A percentile compares a stretch with the other conserved stretches of the same genome.
These are phyloP conservation scores for Stephanodiscus triporus DNA, from an alignment of 108 stramenopile genomes.

Conservation along the genomic window DNA sequence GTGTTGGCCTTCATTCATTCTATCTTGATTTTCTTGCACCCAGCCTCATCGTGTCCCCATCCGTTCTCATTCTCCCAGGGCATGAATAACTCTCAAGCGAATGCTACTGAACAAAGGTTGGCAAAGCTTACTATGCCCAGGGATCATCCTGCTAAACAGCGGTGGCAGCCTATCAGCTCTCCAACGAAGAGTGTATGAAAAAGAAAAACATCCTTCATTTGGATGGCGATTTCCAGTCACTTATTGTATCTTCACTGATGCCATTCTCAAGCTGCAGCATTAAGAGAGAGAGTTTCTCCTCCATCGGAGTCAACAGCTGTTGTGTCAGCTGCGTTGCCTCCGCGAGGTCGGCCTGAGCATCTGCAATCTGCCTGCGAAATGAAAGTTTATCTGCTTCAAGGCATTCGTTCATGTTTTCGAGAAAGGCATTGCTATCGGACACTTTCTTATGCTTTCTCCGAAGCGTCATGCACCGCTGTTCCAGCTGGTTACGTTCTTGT, in stretches of 20 bases:
- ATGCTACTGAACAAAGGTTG: not conserved
- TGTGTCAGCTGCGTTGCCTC: slow-evolving; percentile 54
- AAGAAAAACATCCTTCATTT: not conserved
- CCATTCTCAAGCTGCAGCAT: slow-evolving; percentile 68
- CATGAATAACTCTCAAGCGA: no score
- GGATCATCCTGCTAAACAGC: not conserved
- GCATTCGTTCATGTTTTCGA: slow-evolving; percentile 81
- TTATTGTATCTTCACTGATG: not conserved
- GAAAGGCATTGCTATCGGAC: slow-evolving; percentile 59
- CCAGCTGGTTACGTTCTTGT: slow-evolving; percentile 78
- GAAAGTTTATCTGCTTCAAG: slow-evolving; percentile 68
- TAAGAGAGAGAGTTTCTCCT: slow-evolving; percentile 66
- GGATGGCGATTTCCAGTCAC: not conserved
- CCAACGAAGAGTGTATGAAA: not conserved
- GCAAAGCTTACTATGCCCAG: not conserved
- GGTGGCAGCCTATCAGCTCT: not conserved
- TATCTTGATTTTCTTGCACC: no score
- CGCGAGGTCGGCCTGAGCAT: slow-evolving; percentile 57
- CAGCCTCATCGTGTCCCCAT: no score
- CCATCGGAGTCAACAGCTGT: slow-evolving; percentile 58
- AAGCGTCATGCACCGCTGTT: slow-evolving; percentile 64
- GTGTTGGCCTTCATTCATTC: no score
- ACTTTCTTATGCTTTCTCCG: slow-evolving; percentile 61
- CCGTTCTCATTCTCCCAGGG: no score
- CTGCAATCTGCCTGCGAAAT: slow-evolving; percentile 57